Conservation (phyloP, 805 yeast genomes). For the Pichia heedii region DNA sequence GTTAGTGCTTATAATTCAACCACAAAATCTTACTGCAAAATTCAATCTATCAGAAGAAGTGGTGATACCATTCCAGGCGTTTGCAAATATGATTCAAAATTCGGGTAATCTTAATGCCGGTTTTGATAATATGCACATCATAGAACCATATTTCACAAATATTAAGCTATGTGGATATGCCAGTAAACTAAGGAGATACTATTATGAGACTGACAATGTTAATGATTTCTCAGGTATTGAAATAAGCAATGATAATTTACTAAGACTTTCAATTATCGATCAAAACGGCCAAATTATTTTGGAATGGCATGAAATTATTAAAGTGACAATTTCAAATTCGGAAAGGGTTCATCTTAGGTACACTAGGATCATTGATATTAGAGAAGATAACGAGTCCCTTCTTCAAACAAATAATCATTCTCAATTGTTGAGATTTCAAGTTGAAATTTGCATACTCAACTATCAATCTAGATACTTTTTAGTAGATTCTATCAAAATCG, state of each 20-base stretch:
- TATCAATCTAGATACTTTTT: neutral
- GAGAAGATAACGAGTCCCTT: no score
- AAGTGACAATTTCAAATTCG: neutral
- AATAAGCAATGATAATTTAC: neutral
- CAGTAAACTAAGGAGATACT: neutral
- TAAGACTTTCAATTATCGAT: neutral
- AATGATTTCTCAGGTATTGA: slow-evolving; percentile 2
- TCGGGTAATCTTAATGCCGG: neutral
- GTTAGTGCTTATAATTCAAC: neutral
- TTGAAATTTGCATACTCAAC: slow-evolving; percentile 1
- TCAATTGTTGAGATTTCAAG: neutral
- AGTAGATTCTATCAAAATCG: neutral
- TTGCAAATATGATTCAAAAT: neutral
- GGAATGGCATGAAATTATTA: neutral
- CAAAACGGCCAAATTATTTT: neutral
- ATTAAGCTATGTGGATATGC: neutral
- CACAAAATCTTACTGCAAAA: neutral
- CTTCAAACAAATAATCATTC: neutral
- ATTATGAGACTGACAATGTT: neutral
- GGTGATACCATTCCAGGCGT: neutral
- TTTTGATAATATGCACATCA: neutral
- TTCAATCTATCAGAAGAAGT: neutral
- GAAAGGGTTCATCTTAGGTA: slow-evolving; percentile 1
- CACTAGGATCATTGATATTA: neutral
- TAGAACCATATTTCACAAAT: slow-evolving; percentile 1